phyloP scores from a whole-genome alignment of 2,329 filamentous ascomycete species.

The Penicillium sp. region DNA sequence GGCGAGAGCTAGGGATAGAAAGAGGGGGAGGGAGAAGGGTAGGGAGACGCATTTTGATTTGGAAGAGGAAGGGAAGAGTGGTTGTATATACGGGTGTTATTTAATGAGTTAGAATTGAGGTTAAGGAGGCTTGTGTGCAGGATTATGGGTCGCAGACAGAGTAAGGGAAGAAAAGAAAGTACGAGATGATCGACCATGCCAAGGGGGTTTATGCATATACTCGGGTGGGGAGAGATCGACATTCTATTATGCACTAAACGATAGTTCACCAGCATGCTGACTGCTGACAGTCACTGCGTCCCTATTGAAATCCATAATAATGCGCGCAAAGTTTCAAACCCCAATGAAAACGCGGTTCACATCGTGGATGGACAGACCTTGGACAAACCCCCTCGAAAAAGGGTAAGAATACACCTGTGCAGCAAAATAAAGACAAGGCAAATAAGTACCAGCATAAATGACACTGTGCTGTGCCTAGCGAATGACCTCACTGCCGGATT shows the following conservation, averaged over 20 bases:
- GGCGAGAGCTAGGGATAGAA: conserved; percentile 9
- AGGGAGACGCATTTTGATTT: conserved; percentile 19
- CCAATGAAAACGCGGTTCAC: background rate
- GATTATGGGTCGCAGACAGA: too few relatives aligned
- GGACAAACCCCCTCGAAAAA: background rate
- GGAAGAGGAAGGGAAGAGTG: too few relatives aligned
- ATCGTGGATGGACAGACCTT: background rate
- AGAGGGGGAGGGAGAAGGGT: conserved; percentile 12
- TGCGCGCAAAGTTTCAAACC: background rate
- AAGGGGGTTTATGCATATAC: conserved; percentile 2
- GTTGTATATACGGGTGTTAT: background rate
- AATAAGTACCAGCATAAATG: background rate
- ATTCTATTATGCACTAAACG: conserved; percentile 16
- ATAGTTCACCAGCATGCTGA: background rate
- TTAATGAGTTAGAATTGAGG: background rate
- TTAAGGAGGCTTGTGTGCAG: background rate
- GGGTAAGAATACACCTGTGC: conserved; percentile 1
- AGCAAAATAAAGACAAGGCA: background rate
- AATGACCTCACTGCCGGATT: conserved; percentile 63
- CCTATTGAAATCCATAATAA: background rate
- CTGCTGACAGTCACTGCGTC: background rate
- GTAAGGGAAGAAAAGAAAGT: background rate
- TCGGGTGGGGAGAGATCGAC: conserved; percentile 19
- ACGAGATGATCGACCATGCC: background rate
- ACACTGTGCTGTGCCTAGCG: conserved; percentile 45